Percentiles rank a stretch among this genome's conserved stretches.
phyloP scores from a whole-genome alignment of 441 rosid species.

The Gossypium davidsonii region DNA sequence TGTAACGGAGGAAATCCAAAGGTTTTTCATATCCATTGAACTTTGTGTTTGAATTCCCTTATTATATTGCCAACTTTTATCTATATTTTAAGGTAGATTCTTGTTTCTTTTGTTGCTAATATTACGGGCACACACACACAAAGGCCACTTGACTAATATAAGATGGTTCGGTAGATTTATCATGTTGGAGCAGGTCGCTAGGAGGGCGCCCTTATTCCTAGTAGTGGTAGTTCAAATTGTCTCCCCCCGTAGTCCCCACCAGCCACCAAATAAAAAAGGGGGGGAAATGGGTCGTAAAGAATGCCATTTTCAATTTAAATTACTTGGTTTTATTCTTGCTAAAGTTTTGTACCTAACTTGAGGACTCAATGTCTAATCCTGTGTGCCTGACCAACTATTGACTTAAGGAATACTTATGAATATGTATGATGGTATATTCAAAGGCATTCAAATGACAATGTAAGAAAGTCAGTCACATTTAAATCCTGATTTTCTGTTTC shows the following conservation, averaged over 20 bases:
- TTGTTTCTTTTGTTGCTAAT: conserved; percentile 2
- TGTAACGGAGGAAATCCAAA: conserved; percentile 72
- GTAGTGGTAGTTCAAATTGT: background rate
- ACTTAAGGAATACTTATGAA: background rate
- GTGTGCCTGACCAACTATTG: background rate
- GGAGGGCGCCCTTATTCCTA: background rate
- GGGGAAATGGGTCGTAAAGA: background rate
- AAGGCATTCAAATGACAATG: background rate
- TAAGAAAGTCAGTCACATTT: background rate
- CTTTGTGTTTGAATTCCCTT: background rate
- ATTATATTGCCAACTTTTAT: background rate
- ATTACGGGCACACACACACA: background rate
- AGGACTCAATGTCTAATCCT: background rate
- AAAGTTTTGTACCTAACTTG: background rate
- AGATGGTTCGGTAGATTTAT: background rate
- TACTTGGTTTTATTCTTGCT: background rate
- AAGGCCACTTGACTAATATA: background rate
- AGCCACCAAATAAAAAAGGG: background rate
- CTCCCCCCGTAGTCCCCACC: no score
- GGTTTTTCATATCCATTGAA: conserved; percentile 29
- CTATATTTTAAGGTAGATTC: background rate
- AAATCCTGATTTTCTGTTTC: conserved; percentile 15
- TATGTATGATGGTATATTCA: background rate
- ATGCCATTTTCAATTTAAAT: background rate
- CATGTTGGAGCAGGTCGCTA: background rate